A percentile compares a stretch with the other conserved stretches of the same genome.
These are phyloP conservation scores for Eucalyptus tenuipes DNA, from an alignment of 345 rosid genomes.

Conservation along the genomic window DNA sequence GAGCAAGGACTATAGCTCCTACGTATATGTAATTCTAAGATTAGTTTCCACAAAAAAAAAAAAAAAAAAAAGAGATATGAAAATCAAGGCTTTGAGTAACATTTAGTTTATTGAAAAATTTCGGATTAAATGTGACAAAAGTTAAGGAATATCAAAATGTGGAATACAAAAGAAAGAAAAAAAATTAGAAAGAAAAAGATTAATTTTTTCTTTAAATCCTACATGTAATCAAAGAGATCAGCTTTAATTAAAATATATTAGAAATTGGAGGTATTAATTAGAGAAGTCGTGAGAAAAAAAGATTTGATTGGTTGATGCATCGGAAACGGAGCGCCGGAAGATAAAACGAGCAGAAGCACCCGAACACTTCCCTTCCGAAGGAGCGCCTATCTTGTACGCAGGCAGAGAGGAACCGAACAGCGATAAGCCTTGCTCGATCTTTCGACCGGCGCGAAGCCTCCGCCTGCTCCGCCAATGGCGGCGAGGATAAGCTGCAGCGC, in stretches of 20 bases:
- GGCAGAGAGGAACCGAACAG: background rate
- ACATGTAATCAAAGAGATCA: background rate
- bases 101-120: background rate
- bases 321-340: background rate
- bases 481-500: slow-evolving; percentile 48
- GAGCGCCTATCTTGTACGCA: background rate
- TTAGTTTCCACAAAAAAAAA: background rate
- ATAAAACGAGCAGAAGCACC: background rate
- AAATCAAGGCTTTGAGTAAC: background rate
- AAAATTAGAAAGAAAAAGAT: background rate
- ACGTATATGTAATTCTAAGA: background rate
- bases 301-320: background rate
- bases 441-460: background rate
- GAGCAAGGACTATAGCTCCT: background rate
- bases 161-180: background rate
- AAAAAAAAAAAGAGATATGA: background rate
- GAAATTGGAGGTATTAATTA: too few species aligned
- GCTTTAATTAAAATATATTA: too few species aligned
- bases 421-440: background rate
- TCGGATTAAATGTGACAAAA: background rate
- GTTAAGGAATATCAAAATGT: background rate
- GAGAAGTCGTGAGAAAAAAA: background rate
- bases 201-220: too few species aligned
- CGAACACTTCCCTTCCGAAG: background rate
- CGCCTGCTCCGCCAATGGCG: slow-evolving; percentile 26